Percentiles rank a stretch among this genome's conserved stretches.
phyloP scores from a whole-genome alignment of 148 eudicot genomes.

The Simmondsia chinensis region DNA sequence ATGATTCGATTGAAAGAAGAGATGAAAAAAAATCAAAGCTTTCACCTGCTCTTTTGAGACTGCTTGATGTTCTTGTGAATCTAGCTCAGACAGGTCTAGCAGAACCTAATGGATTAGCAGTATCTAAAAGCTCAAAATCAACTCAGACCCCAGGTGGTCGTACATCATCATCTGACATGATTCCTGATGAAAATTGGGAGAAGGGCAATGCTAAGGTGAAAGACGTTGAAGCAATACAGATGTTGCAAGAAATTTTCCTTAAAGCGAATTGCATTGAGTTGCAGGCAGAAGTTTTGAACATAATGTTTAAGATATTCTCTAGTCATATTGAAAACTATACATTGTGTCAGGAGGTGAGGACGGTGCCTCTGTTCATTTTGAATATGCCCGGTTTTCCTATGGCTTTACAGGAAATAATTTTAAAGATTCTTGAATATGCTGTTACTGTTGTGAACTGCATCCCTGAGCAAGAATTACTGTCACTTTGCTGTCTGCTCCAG shows the following conservation, averaged over 20 bases:
- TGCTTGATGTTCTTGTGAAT: conserved; percentile 92
- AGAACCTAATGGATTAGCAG: conserved; percentile 34
- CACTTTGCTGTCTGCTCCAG: conserved; percentile 93
- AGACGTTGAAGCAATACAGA: conserved; percentile 93
- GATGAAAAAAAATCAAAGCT: conserved; percentile 38
- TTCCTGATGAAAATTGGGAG: conserved; percentile 67
- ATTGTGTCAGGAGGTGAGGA: conserved; percentile 88
- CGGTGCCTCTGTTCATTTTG: conserved; percentile 88
- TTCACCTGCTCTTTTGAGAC: conserved; percentile 76
- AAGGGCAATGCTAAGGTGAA: conserved; percentile 67
- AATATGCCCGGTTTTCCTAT: conserved; percentile 91
- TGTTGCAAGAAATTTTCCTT: conserved; percentile 95
- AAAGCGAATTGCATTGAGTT: conserved; percentile 77
- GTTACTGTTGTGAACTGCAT: conserved; percentile 96
- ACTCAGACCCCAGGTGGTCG: conserved; percentile 38
- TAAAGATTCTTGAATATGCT: conserved; percentile 98
- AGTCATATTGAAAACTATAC: conserved; percentile 92
- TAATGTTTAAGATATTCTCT: conserved; percentile 95
- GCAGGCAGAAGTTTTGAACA: conserved; percentile 91
- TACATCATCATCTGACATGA: conserved; percentile 43
- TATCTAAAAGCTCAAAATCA: conserved; percentile 30
- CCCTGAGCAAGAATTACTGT: conserved; percentile 96
- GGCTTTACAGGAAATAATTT: conserved; percentile 76
- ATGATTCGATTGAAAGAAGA: conserved; percentile 28
- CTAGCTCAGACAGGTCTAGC: conserved; percentile 74